Base-by-base conservation (phyloP, 345 rosid species). In the Cardamine chenopodiifolia region DNA sequence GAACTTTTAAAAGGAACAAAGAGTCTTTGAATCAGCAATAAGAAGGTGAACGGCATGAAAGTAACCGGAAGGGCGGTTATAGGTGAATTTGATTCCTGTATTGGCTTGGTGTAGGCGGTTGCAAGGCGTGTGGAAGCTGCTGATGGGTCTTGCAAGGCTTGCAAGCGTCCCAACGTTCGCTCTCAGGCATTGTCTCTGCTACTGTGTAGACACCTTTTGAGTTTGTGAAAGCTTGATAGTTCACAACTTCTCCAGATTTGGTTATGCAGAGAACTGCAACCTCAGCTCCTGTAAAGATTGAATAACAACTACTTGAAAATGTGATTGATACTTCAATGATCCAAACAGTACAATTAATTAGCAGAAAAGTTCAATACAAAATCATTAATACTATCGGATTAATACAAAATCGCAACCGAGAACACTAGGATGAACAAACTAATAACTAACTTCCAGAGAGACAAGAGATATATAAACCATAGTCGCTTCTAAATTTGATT, bases 221-320 rank as follows among this genome's bases (percentile, higher is more conserved):
- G 68, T 94, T 85, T 69, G 96, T 90, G 74, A 95, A 95, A 17
- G 98, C 97, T 68, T 95, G 99, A 22, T 95, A 92, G 77, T 95
- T 95, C 56, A 92, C 79, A 25, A 95, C 97, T 78, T 95, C 97
- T 19, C 99, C 96, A 0, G 96, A 83, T 77, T 88, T 95, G 9
- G 98, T 90, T 81, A 95, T 95, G 82, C 98, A 95, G 19, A 95
- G 97, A 58, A 90, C 98, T 7, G 97, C 99, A 28, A 92, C 99
- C 83, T 95, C 99, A 14, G 98, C 97, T 57, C 98, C 99, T 92
- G 85, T 79, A 76, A 22, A 26, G 37, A 69, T n/a, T 53, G 34
- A 59, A 59, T 35, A 68, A 49, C 14, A 26, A 12, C 19, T 47
- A 12, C 26, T 39, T 11, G 8, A 2, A 47, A 66, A 42, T 44